Evolutionary conservation across 2,329 filamentous ascomycete species (phyloP), one percentile per base, ranked within the genome.

Genomic region (Westerdykella ornata): DNA sequence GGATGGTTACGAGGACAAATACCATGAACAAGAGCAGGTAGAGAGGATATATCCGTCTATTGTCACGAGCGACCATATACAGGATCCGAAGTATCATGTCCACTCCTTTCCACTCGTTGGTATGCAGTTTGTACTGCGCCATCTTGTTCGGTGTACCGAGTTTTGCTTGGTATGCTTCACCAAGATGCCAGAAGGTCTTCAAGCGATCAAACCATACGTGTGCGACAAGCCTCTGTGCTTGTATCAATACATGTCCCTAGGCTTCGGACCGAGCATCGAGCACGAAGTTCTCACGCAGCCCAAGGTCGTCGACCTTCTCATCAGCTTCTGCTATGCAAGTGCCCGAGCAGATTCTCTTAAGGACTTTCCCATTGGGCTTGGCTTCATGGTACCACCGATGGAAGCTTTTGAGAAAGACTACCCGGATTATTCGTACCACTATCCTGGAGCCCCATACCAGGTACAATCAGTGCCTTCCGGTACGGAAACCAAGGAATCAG

Each of bases 81-180:
- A 44, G 2, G 60, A 68, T 19, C 48, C 30, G 3, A 33, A 46
- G 1, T 37, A 40, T 2, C 53, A 63, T n/a, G 43, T 60, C 11
- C 54, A 71, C 35, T 81, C 77, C 1, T 70, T 82, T 26, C 77
- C 77, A 5, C 64, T 81, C 3, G 62, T 78, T 2, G 72, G 71
- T 1, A 85, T 87, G 74, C 84, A 94, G 49, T 92, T 89, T 51
- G 74, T 81, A 0, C 70, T 94, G 18, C 80, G 82, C 1, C 85
- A 88, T 54, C 80, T 95, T 45, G 76, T 85, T 6, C 81, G 80
- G 44, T 95, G 87, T 60, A 88, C 85, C 0, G 81, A 92, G 40
- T 94, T 90, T 62, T 96, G 89, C 62, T 75, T 94, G 41, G 81
- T 89, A 17, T 96, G 89, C 56, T 85, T 94, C 62, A 76, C 77